These are phyloP conservation scores for Geosmithia morbida DNA, from an alignment of 2,329 filamentous ascomycete species.

Conservation along the genomic window DNA sequence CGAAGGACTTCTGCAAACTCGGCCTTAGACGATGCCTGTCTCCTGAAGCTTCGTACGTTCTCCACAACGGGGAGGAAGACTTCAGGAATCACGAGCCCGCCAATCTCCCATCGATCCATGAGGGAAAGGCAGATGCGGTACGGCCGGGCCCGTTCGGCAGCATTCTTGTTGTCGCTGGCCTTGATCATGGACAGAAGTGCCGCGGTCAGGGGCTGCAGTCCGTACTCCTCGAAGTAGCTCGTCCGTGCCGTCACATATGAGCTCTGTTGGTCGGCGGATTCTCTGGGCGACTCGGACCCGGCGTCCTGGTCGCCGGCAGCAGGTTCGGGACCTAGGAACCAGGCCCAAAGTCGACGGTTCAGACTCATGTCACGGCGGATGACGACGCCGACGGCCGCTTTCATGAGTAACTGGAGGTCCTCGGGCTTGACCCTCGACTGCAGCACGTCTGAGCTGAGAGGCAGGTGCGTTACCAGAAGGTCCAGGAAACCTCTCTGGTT, in stretches of 20 bases:
- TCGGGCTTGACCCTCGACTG: constrained; percentile 57
- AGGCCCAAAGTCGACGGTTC: constrained; percentile 88
- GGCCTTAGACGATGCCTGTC: constrained; percentile 44
- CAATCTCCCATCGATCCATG: constrained; percentile 98
- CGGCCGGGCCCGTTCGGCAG: constrained; percentile 59
- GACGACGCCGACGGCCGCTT: constrained; percentile 76
- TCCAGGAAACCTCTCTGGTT: constrained; percentile 93
- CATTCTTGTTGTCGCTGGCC: constrained; percentile 11
- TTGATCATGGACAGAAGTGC: constrained; percentile 69
- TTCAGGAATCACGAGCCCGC: constrained; percentile 73
- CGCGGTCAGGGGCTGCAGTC: constrained; percentile 57
- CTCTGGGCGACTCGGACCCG: constrained; percentile 27
- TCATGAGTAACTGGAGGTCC: constrained; percentile 70
- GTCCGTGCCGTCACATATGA: constrained; percentile 42
- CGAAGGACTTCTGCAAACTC: constrained; percentile 78
- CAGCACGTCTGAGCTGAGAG: constrained; percentile 68
- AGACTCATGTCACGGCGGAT: constrained; percentile 89
- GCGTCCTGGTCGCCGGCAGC: constrained; percentile 31
- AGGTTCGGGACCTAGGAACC: constrained; percentile 75
- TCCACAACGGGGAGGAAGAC: constrained; percentile 78
- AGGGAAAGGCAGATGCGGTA: constrained; percentile 87
- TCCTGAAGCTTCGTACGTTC: constrained; percentile 64
- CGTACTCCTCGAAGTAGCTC: constrained; percentile 72
- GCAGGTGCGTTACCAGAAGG: constrained; percentile 77
- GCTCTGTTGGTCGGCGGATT: constrained; percentile 25